Evolutionary conservation across 352 stramenopile species (phyloP), one percentile per base, ranked within the genome.

Genomic region (Pythium scleroteichum): DNA sequence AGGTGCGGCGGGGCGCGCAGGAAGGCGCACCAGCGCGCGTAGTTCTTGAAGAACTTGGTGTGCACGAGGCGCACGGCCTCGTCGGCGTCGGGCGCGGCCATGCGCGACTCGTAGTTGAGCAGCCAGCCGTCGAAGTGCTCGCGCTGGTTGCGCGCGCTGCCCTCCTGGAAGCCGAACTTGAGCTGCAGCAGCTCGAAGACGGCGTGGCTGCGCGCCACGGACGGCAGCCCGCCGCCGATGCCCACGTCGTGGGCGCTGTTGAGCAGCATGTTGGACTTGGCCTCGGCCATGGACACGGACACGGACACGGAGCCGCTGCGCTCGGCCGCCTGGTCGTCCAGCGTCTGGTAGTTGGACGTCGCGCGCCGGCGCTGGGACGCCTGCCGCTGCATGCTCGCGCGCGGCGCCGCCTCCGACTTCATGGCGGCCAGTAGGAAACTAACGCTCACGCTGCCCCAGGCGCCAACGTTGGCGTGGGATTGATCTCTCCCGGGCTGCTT

Each of bases 1-100:
- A 97, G 90, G 44, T 90, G 78, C 10, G 97, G 97, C 48, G 82
- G 71, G 4, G 94, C 88, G 27, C 83, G 82, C 52, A 99, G 76
- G 58, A 96, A 96, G 47, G 84, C 62, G 72, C 97, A 99, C 97
- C 97, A 99, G 65, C 96, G 96, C 63, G 61, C 59, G 68, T 97
- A 97, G 71, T 97, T 97, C 16, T 77, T 78, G 70, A 97, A 96
- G 26, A 99, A 96, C 69, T 98, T 98, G 47, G 82, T 77, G 72
- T 99, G 97, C 49, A 99, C 82, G 33, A 70, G 78, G 42, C 71
- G 71, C 53, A 94, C 73, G 22, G 79, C 81, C 17, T 83, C 76
- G 29, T 88, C 79, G 51, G 79, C 75, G 58, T 85, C 82, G 7
- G 63, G 33, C 40, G 53, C 46, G 27, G 64, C 57, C 63, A 78